Base-by-base conservation (phyloP, 192 early-diverging fungal genomes). In the Backusella australiensis region DNA sequence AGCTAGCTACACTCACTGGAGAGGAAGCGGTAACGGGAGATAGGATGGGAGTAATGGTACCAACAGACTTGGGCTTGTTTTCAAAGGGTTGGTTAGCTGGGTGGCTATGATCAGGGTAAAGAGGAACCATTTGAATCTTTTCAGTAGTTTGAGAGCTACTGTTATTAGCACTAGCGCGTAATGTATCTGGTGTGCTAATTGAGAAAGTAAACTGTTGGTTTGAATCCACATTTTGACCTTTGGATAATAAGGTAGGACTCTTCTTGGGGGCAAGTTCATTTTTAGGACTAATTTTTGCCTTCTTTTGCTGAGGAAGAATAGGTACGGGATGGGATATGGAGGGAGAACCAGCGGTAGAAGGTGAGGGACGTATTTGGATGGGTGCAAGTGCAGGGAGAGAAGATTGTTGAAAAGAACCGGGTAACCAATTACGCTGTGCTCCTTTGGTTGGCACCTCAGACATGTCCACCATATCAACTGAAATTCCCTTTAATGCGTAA, bases 401-500 rank as follows among this genome's bases (percentile, higher is more conserved):
- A 63, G 56, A 4, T n/a, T 63, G 56, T 14, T 63, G 56, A 9
- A 12, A 6, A 63, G 56, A 29, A 14, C 23, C 4, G 12, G 23
- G 12, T 29, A 29, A 12, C 56, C 56, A 63, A 63, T 29, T 26
- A 4, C 26, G 23, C 0, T 8, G 11, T 8, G 56, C 9, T 63
- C 23, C 56, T 29, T 14, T 44, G 42, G 4, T 19, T 29, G 56
- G 56, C 6, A 39, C 1, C 21, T 39, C 34, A 9, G 68, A 2
- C 35, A 23, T 69, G 23, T 36, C 12, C 6, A 41, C 35, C 35
- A 69, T 38, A 69, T 69, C 9, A 17, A 38, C 38, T 7, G 68
- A 41, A 36, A 69, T 34, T 14, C 35, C 34, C 5, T 36, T 36
- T 26, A 69, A 29, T 69, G 85, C 72, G 59, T 81, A 83, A 73